These are phyloP conservation scores for Eutrema japonicum DNA, from an alignment of 345 rosid species.

Conservation along the genomic window DNA sequence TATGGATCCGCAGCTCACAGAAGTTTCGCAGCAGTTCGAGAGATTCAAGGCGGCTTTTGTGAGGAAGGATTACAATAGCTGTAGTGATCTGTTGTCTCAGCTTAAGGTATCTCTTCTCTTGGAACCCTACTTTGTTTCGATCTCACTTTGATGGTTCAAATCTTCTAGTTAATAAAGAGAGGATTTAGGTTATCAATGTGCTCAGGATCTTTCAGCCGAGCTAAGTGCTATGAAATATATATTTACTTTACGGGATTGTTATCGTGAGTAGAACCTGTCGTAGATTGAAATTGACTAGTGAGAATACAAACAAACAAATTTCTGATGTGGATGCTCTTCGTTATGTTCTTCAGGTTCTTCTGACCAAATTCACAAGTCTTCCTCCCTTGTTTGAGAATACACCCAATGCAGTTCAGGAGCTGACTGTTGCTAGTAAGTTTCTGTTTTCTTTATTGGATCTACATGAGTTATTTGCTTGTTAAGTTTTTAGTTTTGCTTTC, in stretches of 20 bases:
- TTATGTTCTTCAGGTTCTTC: slow-evolving; percentile 63
- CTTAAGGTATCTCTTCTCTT: slow-evolving; percentile 66
- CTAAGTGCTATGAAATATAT: too few relatives aligned
- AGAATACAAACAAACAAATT: not conserved
- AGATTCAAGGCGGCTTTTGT: slow-evolving; percentile 81
- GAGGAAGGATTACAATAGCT: slow-evolving; percentile 66
- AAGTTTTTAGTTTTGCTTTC: not conserved
- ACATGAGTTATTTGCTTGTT: not conserved
- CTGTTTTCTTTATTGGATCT: not conserved
- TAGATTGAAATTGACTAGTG: slow-evolving; percentile 1
- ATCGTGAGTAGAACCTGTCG: too few relatives aligned
- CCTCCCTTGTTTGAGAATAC: slow-evolving; percentile 88
- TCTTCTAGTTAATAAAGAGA: slow-evolving; percentile 20
- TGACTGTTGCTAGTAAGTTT: slow-evolving; percentile 76
- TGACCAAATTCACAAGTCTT: slow-evolving; percentile 76
- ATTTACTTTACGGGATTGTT: too few relatives aligned
- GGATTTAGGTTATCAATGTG: slow-evolving; percentile 11
- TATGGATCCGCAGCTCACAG: slow-evolving; percentile 90
- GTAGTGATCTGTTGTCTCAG: slow-evolving; percentile 63
- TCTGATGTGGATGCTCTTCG: slow-evolving; percentile 4
- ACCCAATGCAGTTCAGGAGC: slow-evolving; percentile 64
- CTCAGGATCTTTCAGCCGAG: not conserved
- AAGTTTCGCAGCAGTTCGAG: slow-evolving; percentile 83
- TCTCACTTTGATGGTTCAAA: slow-evolving; percentile 7
- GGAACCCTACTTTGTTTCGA: slow-evolving; percentile 46